Conservation (phyloP, 345 rosid genomes). For the Eucalyptus sp. region DNA sequence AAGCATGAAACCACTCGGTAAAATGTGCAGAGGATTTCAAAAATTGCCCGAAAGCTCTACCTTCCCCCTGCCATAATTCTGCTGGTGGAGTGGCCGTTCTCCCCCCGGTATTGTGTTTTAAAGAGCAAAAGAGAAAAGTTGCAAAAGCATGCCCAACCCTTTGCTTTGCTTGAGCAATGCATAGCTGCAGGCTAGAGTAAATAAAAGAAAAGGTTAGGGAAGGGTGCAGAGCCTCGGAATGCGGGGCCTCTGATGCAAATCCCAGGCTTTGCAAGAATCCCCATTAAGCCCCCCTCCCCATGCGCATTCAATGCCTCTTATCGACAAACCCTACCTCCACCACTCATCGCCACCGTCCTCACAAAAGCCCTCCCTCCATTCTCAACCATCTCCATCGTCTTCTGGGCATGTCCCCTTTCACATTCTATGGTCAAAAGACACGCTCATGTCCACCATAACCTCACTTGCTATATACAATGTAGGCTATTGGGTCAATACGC, state of each 20-base stretch:
- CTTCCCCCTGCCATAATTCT: neutral
- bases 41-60: neutral
- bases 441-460: neutral
- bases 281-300: neutral
- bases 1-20: neutral
- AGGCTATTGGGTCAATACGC: neutral
- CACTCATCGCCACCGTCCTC: neutral
- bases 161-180: neutral
- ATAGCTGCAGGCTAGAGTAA: neutral
- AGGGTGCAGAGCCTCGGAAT: neutral
- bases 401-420: neutral
- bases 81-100: neutral
- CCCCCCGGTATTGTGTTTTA: neutral
- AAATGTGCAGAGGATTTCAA: neutral
- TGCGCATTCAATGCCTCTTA: constrained; percentile 14
- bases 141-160: neutral
- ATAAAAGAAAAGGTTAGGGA: neutral
- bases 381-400: neutral
- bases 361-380: neutral
- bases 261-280: neutral
- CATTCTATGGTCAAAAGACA: neutral
- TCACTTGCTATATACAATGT: neutral
- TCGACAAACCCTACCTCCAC: constrained; percentile 1
- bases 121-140: neutral
- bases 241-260: neutral